Evolutionary conservation across 1,284 basidiomycete genomes (phyloP).

Genomic region (Gymnopus androsaceus): DNA sequence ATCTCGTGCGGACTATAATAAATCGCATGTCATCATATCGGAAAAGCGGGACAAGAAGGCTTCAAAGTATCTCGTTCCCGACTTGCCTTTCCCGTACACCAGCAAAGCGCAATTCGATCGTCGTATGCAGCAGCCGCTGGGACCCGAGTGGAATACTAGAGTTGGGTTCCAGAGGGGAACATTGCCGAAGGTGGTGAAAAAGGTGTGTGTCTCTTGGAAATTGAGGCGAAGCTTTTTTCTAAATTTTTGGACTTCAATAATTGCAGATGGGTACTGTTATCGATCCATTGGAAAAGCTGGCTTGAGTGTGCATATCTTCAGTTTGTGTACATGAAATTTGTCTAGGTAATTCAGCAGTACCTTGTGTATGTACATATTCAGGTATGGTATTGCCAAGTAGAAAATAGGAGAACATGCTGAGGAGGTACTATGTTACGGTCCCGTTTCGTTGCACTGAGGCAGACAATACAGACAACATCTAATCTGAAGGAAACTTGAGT

Average conservation of each 20-base stretch:
- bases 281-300: constrained; percentile 66
- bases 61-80: constrained; percentile 82
- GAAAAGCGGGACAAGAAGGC: constrained; percentile 95
- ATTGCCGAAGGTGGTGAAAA: constrained; percentile 82
- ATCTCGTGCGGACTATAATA: constrained; percentile 81
- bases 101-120: constrained; percentile 88
- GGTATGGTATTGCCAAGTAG: no score
- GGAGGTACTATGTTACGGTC: no score
- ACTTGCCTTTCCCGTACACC: constrained; percentile 93
- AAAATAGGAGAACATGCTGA: no score
- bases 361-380: no score
- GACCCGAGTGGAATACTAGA: constrained; percentile 92
- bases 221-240: constrained; percentile 8
- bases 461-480: no score
- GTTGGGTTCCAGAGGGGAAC: constrained; percentile 86
- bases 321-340: no score
- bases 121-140: constrained; percentile 78
- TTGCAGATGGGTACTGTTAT: constrained; percentile 74
- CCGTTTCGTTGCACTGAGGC: no score
- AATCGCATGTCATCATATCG: constrained; percentile 90
- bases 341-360: no score
- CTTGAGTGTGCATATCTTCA: no score
- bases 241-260: constrained; percentile 16
- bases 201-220: constrained; percentile 47
- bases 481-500: no score